A percentile compares a stretch with the other conserved stretches of the same genome.
These are phyloP conservation scores for Boletus rex-veris DNA, from an alignment of 768 basidiomycete species.

Conservation along the genomic window DNA sequence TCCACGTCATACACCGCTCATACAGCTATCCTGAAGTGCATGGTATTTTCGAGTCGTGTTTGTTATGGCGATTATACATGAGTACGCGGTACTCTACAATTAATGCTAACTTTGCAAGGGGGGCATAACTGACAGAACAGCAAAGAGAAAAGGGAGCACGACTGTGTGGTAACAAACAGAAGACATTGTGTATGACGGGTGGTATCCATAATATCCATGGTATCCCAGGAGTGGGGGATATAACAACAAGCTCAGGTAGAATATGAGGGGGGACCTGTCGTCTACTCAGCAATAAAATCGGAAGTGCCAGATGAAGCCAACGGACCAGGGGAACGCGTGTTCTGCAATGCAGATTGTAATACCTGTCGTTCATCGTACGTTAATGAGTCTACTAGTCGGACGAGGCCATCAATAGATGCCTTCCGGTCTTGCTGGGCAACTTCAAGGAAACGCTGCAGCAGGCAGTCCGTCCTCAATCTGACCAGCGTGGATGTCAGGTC, in stretches of 20 bases:
- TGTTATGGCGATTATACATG: conserved; percentile 15
- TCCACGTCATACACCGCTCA: too few species aligned
- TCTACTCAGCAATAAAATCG: conserved; percentile 3
- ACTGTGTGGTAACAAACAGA: background rate
- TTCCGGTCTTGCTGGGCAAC: conserved; percentile 74
- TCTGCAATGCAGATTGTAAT: conserved; percentile 61
- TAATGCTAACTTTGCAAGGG: conserved; percentile 7
- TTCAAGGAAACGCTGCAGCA: conserved; percentile 62
- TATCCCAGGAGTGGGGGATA: conserved; percentile 4
- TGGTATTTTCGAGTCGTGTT: conserved; percentile 6
- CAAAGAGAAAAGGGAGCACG: background rate
- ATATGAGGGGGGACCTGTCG: conserved; percentile 42
- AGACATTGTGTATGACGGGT: background rate
- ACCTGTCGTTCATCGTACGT: conserved; percentile 67
- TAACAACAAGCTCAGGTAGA: conserved; percentile 19
- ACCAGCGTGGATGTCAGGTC: conserved; percentile 60
- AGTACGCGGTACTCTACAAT: conserved; percentile 19
- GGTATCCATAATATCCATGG: conserved; percentile 4
- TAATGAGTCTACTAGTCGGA: conserved; percentile 69
- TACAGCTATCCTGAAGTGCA: background rate
- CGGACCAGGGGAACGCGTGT: conserved; percentile 57
- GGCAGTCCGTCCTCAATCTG: conserved; percentile 66
- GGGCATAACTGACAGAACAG: conserved; percentile 4
- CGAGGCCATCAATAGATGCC: conserved; percentile 69
- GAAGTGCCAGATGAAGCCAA: conserved; percentile 7